These are phyloP conservation scores for Eremomyces bilateralis DNA, from an alignment of 495 filamentous ascomycete genomes.

Conservation along the genomic window DNA sequence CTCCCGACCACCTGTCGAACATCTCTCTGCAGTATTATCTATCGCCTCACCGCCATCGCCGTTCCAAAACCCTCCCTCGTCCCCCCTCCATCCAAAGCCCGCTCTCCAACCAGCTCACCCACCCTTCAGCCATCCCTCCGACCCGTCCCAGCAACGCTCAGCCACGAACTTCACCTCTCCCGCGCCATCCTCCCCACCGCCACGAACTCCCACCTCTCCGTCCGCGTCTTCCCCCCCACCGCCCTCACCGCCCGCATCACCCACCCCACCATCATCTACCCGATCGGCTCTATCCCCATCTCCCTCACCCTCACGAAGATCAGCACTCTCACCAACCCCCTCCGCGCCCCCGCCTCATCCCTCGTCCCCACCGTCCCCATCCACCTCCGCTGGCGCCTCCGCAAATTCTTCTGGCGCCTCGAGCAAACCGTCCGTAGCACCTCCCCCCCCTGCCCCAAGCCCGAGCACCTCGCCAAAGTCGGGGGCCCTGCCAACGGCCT, in stretches of 20 bases:
- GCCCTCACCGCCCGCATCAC: conserved; percentile 67
- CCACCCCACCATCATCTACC: conserved; percentile 64
- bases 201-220: conserved; percentile 40
- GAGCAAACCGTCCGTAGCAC: conserved; percentile 67
- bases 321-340: conserved; percentile 12
- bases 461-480: conserved; percentile 51
- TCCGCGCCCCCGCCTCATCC: conserved; percentile 29
- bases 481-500: conserved; percentile 55
- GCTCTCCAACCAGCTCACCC: no score
- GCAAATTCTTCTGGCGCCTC: conserved; percentile 79
- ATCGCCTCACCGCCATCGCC: conserved; percentile 57
- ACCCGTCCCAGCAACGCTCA: conserved; percentile 51
- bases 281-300: conserved; percentile 64
- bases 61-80: conserved; percentile 29
- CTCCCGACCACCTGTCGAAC: conserved; percentile 65
- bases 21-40: conserved; percentile 48
- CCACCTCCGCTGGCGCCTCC: conserved; percentile 44
- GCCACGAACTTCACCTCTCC: conserved; percentile 42
- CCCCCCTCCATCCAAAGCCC: no score
- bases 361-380: no score
- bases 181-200: conserved; percentile 51
- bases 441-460: conserved; percentile 57
- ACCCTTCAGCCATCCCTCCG: no score
- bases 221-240: conserved; percentile 91
- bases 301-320: conserved; percentile 63